These are phyloP conservation scores for Mallotus japonicus DNA, from an alignment of 441 rosid genomes.

Conservation along the genomic window DNA sequence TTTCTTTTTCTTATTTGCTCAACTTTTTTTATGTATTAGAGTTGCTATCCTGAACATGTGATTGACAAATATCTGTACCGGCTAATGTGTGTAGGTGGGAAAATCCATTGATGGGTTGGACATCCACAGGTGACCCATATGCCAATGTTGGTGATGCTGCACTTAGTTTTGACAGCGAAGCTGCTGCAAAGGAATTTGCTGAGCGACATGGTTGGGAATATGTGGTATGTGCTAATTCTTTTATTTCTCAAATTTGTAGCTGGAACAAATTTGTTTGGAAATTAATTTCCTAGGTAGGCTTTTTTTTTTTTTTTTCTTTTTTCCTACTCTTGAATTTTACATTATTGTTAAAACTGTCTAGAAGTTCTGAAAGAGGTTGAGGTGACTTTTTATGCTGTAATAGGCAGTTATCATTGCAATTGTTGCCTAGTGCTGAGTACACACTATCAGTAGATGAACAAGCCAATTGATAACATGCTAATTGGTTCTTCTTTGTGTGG, in stretches of 20 bases:
- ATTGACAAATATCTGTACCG: neutral
- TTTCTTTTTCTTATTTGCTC: neutral
- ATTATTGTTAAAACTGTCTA: too few relatives aligned
- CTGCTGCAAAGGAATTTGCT: slow-evolving; percentile 81
- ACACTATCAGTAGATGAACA: neutral
- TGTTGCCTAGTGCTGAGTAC: neutral
- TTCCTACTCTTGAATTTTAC: neutral
- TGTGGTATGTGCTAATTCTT: slow-evolving; percentile 40
- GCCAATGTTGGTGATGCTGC: slow-evolving; percentile 97
- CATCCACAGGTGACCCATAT: slow-evolving; percentile 97
- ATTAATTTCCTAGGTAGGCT: too few relatives aligned
- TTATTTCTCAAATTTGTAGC: neutral
- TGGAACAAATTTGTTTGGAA: neutral
- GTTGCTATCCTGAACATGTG: slow-evolving; percentile 10
- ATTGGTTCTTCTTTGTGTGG: neutral
- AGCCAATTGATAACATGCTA: neutral
- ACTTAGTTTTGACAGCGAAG: slow-evolving; percentile 68
- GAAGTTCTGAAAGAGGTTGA: neutral
- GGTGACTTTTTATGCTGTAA: neutral
- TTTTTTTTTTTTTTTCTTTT: too few relatives aligned
- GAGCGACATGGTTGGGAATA: slow-evolving; percentile 93
- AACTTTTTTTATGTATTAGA: neutral
- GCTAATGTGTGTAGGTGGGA: slow-evolving; percentile 65
- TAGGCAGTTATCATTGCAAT: neutral
- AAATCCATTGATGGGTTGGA: slow-evolving; percentile 99